Base-by-base conservation (phyloP, 208 protist species). In the Trypanosoma vivax region DNA sequence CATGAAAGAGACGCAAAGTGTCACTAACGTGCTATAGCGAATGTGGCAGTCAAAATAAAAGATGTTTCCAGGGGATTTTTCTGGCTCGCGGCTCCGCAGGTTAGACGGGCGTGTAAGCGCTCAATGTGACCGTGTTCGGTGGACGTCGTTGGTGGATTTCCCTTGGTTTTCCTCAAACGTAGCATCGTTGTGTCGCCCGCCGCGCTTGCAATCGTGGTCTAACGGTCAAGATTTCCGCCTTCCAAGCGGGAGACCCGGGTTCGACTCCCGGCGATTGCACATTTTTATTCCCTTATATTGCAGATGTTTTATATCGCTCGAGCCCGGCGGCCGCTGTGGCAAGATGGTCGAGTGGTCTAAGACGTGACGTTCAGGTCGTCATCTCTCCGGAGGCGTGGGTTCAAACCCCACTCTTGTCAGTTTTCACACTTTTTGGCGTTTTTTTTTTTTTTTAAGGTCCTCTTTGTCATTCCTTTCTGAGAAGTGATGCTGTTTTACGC, bases 261-360 rank as follows among this genome's bases (percentile, higher is more conserved):
- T 92, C 85, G 85, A 92, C 38, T 60, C 65, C 65, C 65, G 65
- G 58, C 58, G 58, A 38, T 59, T 45, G 56, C 57, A 50, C 39
- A 27, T 70, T 70, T 70, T 55, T n/a, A 19, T 18, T 9, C 16
- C 19, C 16, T 45, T 45, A 14, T 45, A 7, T 11, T 45, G 10
- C 40, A 10, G 11, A 7, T 11, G 7, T 0, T 0, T 45, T 9
- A 21, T 45, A 45, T 45, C 0, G 9, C 18, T 9, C 0, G 7
- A 45, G 16, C 11, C 16, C 11, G 16, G 0, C 7, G 0, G 18
- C 13, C n/a, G 40, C 7, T 45, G 40, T 45, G 39, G 39, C 39
- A 43, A 43, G 39, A 43, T 43, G 39, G 39, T 43, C 39, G 39
- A 43, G 39, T 43, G 39, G 39, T 43, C 39, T 43, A 43, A 43